Evolutionary conservation across 176 grass and related monocot genomes (phyloP), one percentile per base, ranked within the genome.

Genomic region (Pharus latifolius): DNA sequence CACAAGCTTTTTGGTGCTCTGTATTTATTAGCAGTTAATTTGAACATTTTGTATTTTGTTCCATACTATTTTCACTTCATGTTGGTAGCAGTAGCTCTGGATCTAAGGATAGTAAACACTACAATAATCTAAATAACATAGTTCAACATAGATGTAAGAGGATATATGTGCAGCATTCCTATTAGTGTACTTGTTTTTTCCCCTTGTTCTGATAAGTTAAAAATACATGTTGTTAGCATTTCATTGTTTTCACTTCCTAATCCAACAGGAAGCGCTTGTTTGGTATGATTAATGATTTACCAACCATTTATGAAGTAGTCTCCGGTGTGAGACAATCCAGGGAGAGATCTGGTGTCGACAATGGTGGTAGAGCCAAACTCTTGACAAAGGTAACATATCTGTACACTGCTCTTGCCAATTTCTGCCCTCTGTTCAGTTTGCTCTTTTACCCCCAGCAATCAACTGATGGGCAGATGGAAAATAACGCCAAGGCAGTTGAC

Each of bases 221-320:
- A 48, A 45, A 16, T 31, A 3, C 60, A 7, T 61, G 66, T 14
- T 52, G 16, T 44, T 63, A 46, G 60, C 62, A 43, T 56, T 3
- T 70, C 2, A 16, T 49, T 70, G 11, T 53, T 24, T 70, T 54
- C 56, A 42, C 45, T 60, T 38, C 33, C 35, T 53, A 38, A 13
- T 53, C 27, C 26, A 63, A 63, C 63, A 95, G 91, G 86, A 87
- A 84, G 63, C 83, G 76, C 61, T 84, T 89, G 65, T 95, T 95
- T 67, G 73, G 87, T 47, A 87, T 95, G 86, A 90, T 95, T 49
- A 89, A 89, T 56, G 86, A 90, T 33, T 78, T 87, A 27, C 86
- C 84, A 60, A 89, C 91, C 32, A 83, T 89, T 33, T 95, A 80
- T 74, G 86, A 95, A 83, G 86, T 90, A 53, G 83, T 89, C 23